Evolutionary conservation across 495 filamentous ascomycete genomes (phyloP), one percentile per base, ranked within the genome.

Genomic region (Penicillium diatomitis): DNA sequence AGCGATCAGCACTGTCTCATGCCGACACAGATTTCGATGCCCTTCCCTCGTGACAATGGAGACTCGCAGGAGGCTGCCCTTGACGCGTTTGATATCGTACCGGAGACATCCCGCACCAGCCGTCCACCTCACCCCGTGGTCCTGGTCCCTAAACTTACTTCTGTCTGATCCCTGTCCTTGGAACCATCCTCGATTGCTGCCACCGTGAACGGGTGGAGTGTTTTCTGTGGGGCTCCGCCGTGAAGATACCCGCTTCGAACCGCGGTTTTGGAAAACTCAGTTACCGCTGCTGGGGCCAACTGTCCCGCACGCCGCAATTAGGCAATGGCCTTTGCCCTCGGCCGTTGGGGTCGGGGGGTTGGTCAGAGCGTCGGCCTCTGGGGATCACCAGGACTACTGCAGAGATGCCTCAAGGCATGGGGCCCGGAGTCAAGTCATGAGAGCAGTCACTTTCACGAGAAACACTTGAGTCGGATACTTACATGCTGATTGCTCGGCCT

Each of bases 221-320:
- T 37, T 39, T 39, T 41, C 32, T 28, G 47, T 41, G 47, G 44
- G 44, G 33, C 44, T 46, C 33, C 34, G 30, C 44, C 44, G 44
- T 46, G 20, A 20, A 46, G 32, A 31, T 46, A 46, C 32, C 44
- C 44, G 32, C 32, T 8, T 46, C 31, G 44, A 46, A 35, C 34
- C 44, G 44, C 33, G 44, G 44, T 6, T 32, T 10, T 32, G 31
- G 44, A 46, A 46, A 37, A 37, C 44, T 37, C 44, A 29, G 32
- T 37, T 31, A 32, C 32, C 28, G 41, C 12, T 33, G 32, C 42
- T 20, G 8, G 10, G 30, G 42, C 12, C 30, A 44, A 34, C 32
- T 4, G 31, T 44, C 9, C 27, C 30, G 12, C 34, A 32, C 5
- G 42, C 9, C 10, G 5, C 31, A 34, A 33, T 32, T 41, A 29